Base-by-base conservation (phyloP, 2,329 filamentous ascomycete genomes). In the Cladosporium sp. region DNA sequence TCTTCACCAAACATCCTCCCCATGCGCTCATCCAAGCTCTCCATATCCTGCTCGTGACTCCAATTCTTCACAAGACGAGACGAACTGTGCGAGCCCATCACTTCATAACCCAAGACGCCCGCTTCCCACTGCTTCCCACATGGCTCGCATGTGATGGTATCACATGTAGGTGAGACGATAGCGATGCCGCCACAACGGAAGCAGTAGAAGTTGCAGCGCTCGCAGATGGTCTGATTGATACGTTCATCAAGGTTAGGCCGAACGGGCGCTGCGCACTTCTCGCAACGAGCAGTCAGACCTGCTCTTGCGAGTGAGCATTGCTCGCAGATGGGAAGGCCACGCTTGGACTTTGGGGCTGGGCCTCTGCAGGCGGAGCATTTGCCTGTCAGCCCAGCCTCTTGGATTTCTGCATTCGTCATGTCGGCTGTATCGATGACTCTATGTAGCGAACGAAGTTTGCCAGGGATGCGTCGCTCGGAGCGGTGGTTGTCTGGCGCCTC, bases 141-240 rank as follows among this genome's bases (percentile, higher is more conserved):
- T 0, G 25, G 12, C 2, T 37, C n/a, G 60, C 75, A 77, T 15
- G 48, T 50, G 0, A 76, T 55, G 1, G 5, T 60, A 0, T 61
- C 62, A 0, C 62, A 50, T 6, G 59, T 56, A 1, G 63, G 48
- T 0, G 59, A 59, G 3, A 74, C 47, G 1, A 45, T 34, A 6
- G 63, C 68, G 15, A 50, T 3, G 37, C 50, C 44, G 1, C 69
- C 70, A 50, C 76, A 78, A 0, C 75, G 66, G 49, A 77, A 73
- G 61, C 76, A 78, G 0, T 67, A 58, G 57, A 78, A 78, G 4
- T 63, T 64, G 61, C 76, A 78, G 17, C 68, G 67, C 60, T 77
- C 75, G 58, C 76, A 78, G 4, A 73, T 57, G 3, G 59, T 57
- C 5, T 44, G 35, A 22, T 12, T 13, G 20, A 5, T 6, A 19